These are phyloP conservation scores for Chrysosporium queenslandicum DNA, from an alignment of 2,329 filamentous ascomycete species.

Conservation along the genomic window DNA sequence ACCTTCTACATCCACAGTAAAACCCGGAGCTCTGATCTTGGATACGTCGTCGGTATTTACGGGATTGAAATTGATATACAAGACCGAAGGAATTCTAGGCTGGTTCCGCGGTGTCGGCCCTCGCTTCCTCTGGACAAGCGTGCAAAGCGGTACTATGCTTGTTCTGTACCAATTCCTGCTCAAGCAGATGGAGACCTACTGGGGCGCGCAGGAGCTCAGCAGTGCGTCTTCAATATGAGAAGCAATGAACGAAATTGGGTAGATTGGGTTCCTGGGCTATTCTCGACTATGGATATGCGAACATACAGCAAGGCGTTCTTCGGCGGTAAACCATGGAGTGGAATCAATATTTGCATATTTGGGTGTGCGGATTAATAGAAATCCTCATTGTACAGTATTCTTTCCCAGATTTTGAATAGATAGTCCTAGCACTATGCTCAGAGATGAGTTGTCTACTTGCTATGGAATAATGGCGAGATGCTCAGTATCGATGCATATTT, in stretches of 20 bases:
- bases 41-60: constrained; percentile 83
- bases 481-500: background rate
- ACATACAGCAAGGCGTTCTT: constrained; percentile 10
- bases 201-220: constrained; percentile 21
- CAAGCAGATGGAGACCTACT: constrained; percentile 58
- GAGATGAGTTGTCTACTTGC: background rate
- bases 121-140: constrained; percentile 88
- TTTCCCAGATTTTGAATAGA: background rate
- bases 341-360: background rate
- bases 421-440: background rate
- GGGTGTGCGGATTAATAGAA: constrained; percentile 6
- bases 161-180: constrained; percentile 86
- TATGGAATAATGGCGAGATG: background rate
- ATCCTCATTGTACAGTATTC: constrained; percentile 8
- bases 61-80: constrained; percentile 78
- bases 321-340: constrained; percentile 2
- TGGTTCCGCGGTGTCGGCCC: constrained; percentile 95
- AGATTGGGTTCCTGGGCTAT: background rate
- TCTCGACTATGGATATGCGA: constrained; percentile 3
- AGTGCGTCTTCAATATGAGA: constrained; percentile 12
- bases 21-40: constrained; percentile 67
- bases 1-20: constrained; percentile 70
- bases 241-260: background rate
- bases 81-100: constrained; percentile 73
- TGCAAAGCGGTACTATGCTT: constrained; percentile 93